These are phyloP conservation scores for Nyctanthes arbortristis DNA, from an alignment of 257 asterid genomes.

Conservation along the genomic window DNA sequence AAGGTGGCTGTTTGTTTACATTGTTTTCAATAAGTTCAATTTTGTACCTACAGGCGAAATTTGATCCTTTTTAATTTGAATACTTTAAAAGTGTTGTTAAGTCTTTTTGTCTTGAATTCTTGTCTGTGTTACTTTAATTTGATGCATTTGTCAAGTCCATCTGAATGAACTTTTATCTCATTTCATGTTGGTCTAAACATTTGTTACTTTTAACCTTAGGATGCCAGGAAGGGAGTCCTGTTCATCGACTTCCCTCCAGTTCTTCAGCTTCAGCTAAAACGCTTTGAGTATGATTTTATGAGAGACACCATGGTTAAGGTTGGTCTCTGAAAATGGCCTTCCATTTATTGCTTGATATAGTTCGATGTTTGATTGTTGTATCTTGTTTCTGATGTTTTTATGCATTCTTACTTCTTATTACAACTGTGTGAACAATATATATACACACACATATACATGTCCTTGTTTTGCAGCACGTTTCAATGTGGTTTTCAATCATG, in stretches of 20 bases:
- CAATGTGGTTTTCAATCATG: slow-evolving; percentile 11
- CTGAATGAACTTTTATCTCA: slow-evolving; percentile 2
- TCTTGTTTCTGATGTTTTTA: not conserved
- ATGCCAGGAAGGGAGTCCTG: slow-evolving; percentile 95
- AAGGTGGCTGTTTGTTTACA: not conserved
- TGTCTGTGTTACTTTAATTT: slow-evolving; percentile 18
- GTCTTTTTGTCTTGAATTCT: slow-evolving; percentile 14
- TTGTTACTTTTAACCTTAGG: slow-evolving; percentile 50
- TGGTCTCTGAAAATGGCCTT: slow-evolving; percentile 26
- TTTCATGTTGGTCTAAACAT: slow-evolving; percentile 19
- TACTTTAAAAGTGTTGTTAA: slow-evolving; percentile 1
- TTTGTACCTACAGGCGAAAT: not conserved
- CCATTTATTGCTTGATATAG: slow-evolving; percentile 8
- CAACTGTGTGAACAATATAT: too few species aligned
- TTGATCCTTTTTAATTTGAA: slow-evolving; percentile 13
- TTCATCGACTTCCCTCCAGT: slow-evolving; percentile 92
- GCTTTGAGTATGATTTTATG: slow-evolving; percentile 94
- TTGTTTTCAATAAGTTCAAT: slow-evolving; percentile 6
- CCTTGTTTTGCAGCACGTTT: not conserved
- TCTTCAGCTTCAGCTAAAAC: slow-evolving; percentile 97
- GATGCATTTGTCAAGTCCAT: slow-evolving; percentile 17
- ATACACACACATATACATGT: too few species aligned
- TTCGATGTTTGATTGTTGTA: not conserved
- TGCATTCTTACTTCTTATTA: slow-evolving; percentile 1
- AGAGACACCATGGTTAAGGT: slow-evolving; percentile 98